Percentiles rank a stretch among this genome's conserved stretches.
These are phyloP conservation scores for Ogataea angusta DNA, from an alignment of 805 yeast species.

Conservation along the genomic window DNA sequence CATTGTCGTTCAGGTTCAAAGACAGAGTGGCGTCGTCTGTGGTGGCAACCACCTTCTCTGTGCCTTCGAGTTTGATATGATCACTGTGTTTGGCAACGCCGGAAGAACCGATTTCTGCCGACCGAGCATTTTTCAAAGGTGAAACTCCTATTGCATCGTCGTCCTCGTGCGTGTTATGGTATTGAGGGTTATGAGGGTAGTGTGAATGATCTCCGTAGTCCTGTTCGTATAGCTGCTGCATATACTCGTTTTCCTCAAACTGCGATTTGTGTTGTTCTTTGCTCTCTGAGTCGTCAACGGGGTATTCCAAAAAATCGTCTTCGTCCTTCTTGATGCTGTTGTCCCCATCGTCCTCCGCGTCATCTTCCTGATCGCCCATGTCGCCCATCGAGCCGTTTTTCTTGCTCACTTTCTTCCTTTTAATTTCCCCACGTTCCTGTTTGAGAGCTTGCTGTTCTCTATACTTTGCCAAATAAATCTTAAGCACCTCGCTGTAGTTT, in stretches of 20 bases:
- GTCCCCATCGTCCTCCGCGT: conserved; percentile 13
- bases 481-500: conserved; percentile 65
- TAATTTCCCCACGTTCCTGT: conserved; percentile 60
- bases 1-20: conserved; percentile 31
- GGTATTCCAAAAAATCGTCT: conserved; percentile 18
- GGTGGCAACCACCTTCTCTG: conserved; percentile 26
- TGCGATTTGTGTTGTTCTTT: conserved; percentile 4
- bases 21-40: conserved; percentile 31
- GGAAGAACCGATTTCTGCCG: conserved; percentile 4
- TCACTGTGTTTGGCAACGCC: conserved; percentile 3
- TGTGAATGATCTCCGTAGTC: conserved; percentile 28
- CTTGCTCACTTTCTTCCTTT: conserved; percentile 25
- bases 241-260: conserved; percentile 24
- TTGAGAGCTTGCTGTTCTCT: conserved; percentile 71
- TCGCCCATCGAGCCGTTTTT: conserved; percentile 8
- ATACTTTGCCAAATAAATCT: conserved; percentile 65
- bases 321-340: conserved; percentile 13
- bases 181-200: conserved; percentile 32
- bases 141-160: conserved; percentile 10
- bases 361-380: conserved; percentile 5
- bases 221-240: conserved; percentile 33
- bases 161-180: conserved; percentile 25
- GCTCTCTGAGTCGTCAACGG: conserved; percentile 9
- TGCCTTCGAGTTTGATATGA: conserved; percentile 1
- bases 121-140: conserved; percentile 5